A percentile compares a stretch with the other conserved stretches of the same genome.
These are phyloP conservation scores for Xylariaceae sp. DNA, from an alignment of 2,329 filamentous ascomycete species.

Conservation along the genomic window DNA sequence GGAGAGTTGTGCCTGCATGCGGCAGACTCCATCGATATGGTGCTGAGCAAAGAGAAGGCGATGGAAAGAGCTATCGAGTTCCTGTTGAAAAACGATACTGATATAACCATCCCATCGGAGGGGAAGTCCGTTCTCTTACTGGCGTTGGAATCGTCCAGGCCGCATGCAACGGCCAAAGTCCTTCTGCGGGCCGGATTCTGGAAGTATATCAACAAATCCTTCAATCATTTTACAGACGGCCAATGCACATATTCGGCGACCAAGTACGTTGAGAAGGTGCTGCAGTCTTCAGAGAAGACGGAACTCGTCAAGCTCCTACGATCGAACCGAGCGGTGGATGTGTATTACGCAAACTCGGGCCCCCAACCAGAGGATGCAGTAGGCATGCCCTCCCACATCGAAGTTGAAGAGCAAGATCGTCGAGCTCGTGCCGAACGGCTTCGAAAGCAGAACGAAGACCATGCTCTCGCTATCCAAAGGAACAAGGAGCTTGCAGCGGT, in stretches of 20 bases:
- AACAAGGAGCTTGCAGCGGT: constrained; percentile 51
- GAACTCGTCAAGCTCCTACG: constrained; percentile 48
- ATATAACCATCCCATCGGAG: constrained; percentile 53
- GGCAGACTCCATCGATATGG: constrained; percentile 44
- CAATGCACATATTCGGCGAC: constrained; percentile 61
- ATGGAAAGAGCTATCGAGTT: constrained; percentile 58
- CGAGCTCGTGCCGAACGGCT: constrained; percentile 45
- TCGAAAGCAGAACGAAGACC: constrained; percentile 47
- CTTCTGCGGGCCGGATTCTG: constrained; percentile 64
- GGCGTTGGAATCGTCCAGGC: constrained; percentile 56
- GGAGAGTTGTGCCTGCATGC: constrained; percentile 62
- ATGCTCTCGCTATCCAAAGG: constrained; percentile 45
- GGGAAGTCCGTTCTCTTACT: constrained; percentile 60
- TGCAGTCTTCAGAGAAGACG: constrained; percentile 40
- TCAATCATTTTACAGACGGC: constrained; percentile 53
- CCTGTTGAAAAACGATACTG: constrained; percentile 55
- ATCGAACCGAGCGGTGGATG: constrained; percentile 51
- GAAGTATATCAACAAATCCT: constrained; percentile 61
- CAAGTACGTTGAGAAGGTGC: constrained; percentile 55
- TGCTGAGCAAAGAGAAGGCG: constrained; percentile 46
- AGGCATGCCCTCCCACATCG: constrained; percentile 51
- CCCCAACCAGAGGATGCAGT: constrained; percentile 53
- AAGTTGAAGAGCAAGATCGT: constrained; percentile 49
- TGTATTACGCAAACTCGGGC: constrained; percentile 53
- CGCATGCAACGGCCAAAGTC: constrained; percentile 53